Evolutionary conservation across 2,329 filamentous ascomycete genomes (phyloP), one percentile per base, ranked within the genome.

Genomic region (Phyllosticta citribraziliensis): DNA sequence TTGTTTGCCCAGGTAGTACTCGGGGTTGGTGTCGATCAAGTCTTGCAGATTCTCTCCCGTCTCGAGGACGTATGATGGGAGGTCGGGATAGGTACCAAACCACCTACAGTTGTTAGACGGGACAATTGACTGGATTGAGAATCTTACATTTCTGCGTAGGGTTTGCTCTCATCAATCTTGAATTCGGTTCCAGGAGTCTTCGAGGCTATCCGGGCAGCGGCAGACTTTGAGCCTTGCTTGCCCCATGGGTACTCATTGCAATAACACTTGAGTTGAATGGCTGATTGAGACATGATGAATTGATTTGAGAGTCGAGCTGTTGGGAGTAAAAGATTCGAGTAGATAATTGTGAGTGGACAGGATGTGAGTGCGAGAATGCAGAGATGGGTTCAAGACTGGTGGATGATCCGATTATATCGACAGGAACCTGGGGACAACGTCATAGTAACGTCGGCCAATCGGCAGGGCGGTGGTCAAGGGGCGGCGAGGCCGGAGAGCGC

Each of bases 71-170:
- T 83, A 82, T 1, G 85, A 88, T 25, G 61, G 61, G 6, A 87
- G 81, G 50, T 84, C 83, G 0, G 87, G 87, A 69, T 91, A 90
- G 53, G 88, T 89, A 3, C 87, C 88, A 77, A 91, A 88, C 88
- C 88, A 91, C 67, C 69, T 62, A 14, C 8, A 19, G 4, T 1
- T 17, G 50, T 62, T 24, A 59, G 40, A n/a, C 2, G 33, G 0
- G 30, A 14, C 50, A 17, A 10, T 19, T 12, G 47, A 55, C 14
- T 17, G 2, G 20, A 25, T 14, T 30, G 33, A 27, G 19, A 5
- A 20, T 4, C 65, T 65, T 63, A 74, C 76, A 83, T 81, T 69
- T 87, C 84, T 1, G 83, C 80, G 68, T 91, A 91, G 6, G 77
- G 73, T 66, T 84, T 79, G 62, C 80, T 77, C 60, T 88, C 82